Evolutionary conservation across 257 asterid species (phyloP), one percentile per base, ranked within the genome.

Genomic region (Cynanchum wilfordii): DNA sequence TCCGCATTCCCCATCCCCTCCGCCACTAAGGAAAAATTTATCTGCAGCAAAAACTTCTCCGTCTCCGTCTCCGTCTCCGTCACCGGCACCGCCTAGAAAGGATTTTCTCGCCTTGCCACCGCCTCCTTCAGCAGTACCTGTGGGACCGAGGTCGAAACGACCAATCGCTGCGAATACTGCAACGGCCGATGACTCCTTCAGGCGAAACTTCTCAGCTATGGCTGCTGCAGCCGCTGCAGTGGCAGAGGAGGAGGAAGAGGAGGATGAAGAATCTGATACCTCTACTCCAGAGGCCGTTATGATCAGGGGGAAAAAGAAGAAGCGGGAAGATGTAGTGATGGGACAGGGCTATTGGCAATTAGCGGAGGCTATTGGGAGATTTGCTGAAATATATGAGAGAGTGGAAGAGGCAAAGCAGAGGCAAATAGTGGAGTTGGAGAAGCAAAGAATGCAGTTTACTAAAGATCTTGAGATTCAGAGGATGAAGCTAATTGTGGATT

Each of bases 381-480:
- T 94, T n/a, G 93, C 83, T 2, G 77, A 80, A 56, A 84, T 86
- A 50, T 94, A 91, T 65, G 86, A 85, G 87, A 91, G 85, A 73
- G 97, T 94, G 45, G 98, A 91, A 81, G 88, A 68, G 84, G 89
- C 86, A 17, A 94, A 94, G 70, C 96, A 88, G 85, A 76, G 89
- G 80, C 97, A 89, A 79, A 81, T 94, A 88, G 85, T 91, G 87
- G 98, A 94, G 75, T 69, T 89, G 80, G 98, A 93, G 92, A 91
- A 89, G 77, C 93, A 93, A 67, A 87, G 96, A 80, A 89, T 89
- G 94, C 91, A 89, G 72, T 91, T 91, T 74, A 86, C 94, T 0
- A 87, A 85, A 79, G 98, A 94, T 79, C 80, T 94, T 83, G 98
- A 94, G 87, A 81, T 91, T 74, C 96, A 87, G 81, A 89, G 96